phyloP scores from a whole-genome alignment of 2,329 filamentous ascomycete genomes.

The Monilinia fructigena region DNA sequence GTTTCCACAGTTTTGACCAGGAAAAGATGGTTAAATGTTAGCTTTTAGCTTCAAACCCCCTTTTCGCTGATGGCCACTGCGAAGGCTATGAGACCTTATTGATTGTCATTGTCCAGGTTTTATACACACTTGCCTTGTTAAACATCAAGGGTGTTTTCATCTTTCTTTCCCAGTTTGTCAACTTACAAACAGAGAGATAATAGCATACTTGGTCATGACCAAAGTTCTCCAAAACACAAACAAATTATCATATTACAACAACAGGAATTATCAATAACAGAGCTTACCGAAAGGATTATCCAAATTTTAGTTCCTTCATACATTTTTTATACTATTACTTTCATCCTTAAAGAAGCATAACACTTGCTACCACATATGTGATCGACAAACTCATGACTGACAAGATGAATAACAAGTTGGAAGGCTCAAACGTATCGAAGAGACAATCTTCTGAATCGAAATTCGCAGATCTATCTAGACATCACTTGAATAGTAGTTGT shows the following conservation, averaged over 20 bases:
- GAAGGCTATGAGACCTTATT: not conserved
- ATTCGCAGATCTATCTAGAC: not conserved
- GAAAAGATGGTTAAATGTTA: too few relatives aligned
- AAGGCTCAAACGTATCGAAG: not conserved
- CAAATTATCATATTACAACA: not conserved
- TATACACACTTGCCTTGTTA: not conserved
- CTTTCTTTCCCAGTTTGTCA: not conserved
- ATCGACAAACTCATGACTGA: not conserved
- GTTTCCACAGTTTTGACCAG: too few relatives aligned
- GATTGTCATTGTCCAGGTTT: not conserved
- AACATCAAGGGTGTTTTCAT: not conserved
- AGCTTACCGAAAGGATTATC: not conserved
- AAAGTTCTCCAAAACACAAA: not conserved
- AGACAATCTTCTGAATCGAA: not conserved
- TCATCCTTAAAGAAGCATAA: not conserved
- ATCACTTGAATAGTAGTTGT: not conserved
- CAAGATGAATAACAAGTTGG: not conserved
- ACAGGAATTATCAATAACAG: too few relatives aligned
- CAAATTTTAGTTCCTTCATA: not conserved
- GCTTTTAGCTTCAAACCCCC: too few relatives aligned
- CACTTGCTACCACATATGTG: not conserved
- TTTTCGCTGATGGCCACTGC: not conserved
- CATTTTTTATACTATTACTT: not conserved
- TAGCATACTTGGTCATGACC: rapidly evolving
- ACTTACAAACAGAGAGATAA: not conserved